Percentiles rank a stretch among this genome's conserved stretches.
These are phyloP conservation scores for Phellinidium pouzarii DNA, from an alignment of 1,284 basidiomycete genomes.

Conservation along the genomic window DNA sequence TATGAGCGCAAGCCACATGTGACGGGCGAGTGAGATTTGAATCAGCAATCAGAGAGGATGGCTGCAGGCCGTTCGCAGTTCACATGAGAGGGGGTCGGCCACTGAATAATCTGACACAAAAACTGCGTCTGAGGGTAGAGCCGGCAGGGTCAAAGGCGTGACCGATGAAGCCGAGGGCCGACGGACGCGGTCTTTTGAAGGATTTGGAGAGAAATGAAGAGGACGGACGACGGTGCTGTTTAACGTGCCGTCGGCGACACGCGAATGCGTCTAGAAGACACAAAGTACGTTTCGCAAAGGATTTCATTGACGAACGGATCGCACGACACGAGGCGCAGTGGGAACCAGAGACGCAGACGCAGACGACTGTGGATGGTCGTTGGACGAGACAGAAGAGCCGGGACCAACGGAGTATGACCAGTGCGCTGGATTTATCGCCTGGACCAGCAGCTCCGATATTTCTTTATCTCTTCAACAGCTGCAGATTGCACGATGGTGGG, in stretches of 20 bases:
- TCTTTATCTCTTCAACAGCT: constrained; percentile 3
- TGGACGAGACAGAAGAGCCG: constrained; percentile 3
- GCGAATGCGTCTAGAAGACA: no score
- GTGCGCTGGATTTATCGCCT: background rate
- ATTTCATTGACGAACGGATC: background rate
- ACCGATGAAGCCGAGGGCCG: constrained; percentile 6
- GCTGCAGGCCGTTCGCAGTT: constrained; percentile 12
- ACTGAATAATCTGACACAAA: constrained; percentile 11
- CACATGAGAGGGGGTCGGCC: constrained; percentile 12
- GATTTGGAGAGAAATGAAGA: background rate
- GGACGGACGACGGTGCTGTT: background rate
- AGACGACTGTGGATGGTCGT: background rate
- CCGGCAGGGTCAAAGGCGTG: background rate
- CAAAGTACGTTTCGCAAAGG: background rate
- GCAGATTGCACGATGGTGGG: background rate
- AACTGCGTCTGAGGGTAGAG: constrained; percentile 1
- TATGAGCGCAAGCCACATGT: constrained; percentile 15
- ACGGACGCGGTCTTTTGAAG: constrained; percentile 3
- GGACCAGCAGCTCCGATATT: constrained; percentile 11
- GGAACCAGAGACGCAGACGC: background rate
- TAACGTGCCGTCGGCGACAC: background rate
- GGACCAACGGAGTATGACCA: constrained; percentile 2
- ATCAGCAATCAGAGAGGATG: constrained; percentile 10
- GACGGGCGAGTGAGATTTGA: background rate
- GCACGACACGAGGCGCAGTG: background rate